Evolutionary conservation across 2,329 filamentous ascomycete species (phyloP).

Genomic region (Aspergillus ochraceus): DNA sequence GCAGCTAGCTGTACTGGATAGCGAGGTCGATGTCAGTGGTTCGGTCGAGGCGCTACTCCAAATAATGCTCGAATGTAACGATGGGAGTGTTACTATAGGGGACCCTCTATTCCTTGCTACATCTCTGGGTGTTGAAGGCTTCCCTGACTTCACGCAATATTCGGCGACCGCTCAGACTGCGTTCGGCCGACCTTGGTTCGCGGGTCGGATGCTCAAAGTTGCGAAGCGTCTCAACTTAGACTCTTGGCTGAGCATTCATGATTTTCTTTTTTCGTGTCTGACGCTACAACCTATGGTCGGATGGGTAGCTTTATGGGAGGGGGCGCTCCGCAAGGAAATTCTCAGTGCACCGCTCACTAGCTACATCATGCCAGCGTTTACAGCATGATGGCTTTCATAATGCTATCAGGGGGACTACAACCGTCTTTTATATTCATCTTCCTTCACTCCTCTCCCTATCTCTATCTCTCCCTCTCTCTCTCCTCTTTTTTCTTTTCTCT

Average conservation of each 20-base stretch:
- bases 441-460: too few relatives aligned
- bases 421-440: too few relatives aligned
- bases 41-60: conserved; percentile 42
- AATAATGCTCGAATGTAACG: conserved; percentile 38
- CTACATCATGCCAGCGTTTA: conserved; percentile 31
- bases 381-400: conserved; percentile 3
- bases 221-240: conserved; percentile 35
- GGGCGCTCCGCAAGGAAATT: conserved; percentile 37
- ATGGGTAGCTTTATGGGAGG: conserved; percentile 30
- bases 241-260: conserved; percentile 37
- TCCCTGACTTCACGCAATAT: conserved; percentile 31
- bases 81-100: conserved; percentile 17
- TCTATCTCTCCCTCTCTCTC: too few relatives aligned
- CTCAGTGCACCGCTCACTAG: conserved; percentile 37
- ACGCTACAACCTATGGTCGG: conserved; percentile 28
- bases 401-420: too few relatives aligned
- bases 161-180: conserved; percentile 24
- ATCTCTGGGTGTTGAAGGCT: not conserved
- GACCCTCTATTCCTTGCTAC: not conserved
- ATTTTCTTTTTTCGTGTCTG: conserved; percentile 38
- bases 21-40: conserved; percentile 38
- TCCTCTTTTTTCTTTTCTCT: too few relatives aligned
- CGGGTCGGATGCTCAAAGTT: conserved; percentile 41
- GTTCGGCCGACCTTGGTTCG: conserved; percentile 40
- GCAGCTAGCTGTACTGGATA: conserved; percentile 32